These are phyloP conservation scores for Hysterium pulicare DNA, from an alignment of 2,329 filamentous ascomycete genomes.

Conservation along the genomic window DNA sequence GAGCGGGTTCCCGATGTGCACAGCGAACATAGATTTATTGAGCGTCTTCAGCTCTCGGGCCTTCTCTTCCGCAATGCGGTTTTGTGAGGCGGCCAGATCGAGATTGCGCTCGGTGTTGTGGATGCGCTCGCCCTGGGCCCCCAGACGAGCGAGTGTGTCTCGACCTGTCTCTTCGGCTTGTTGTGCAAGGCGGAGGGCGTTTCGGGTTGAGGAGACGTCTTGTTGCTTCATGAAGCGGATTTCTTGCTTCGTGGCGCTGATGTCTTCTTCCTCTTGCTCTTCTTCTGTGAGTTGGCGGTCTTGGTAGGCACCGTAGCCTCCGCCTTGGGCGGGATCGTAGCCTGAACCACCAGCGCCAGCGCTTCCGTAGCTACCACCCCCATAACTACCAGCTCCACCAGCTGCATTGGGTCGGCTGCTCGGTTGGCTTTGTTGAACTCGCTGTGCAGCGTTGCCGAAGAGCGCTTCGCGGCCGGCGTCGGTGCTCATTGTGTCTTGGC, in stretches of 20 bases:
- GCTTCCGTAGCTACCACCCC: slow-evolving; percentile 23
- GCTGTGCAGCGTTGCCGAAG: slow-evolving; percentile 57
- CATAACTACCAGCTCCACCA: slow-evolving; percentile 34
- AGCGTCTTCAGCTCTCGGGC: slow-evolving; percentile 79
- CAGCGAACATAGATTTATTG: slow-evolving; percentile 87
- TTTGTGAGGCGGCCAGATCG: slow-evolving; percentile 62
- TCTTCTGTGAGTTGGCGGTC: slow-evolving; percentile 75
- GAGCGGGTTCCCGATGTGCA: slow-evolving; percentile 63
- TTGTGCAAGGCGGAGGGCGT: slow-evolving; percentile 64
- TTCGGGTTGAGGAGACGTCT: slow-evolving; percentile 68
- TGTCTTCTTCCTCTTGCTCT: slow-evolving; percentile 70
- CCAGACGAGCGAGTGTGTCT: slow-evolving; percentile 69
- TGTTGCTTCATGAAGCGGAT: slow-evolving; percentile 74
- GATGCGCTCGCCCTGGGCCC: slow-evolving; percentile 57
- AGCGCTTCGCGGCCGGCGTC: slow-evolving; percentile 62
- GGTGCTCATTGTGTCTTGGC: slow-evolving; percentile 48
- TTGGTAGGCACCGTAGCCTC: slow-evolving; percentile 17
- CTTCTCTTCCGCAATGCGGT: slow-evolving; percentile 74
- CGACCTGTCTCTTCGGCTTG: slow-evolving; percentile 69
- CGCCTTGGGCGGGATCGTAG: slow-evolving; percentile 14
- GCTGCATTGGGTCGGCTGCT: slow-evolving; percentile 15
- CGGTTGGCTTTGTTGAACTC: slow-evolving; percentile 46
- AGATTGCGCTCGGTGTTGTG: slow-evolving; percentile 16
- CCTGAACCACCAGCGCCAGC: slow-evolving; percentile 13
- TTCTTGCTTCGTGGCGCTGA: slow-evolving; percentile 69